phyloP scores from a whole-genome alignment of 2,329 filamentous ascomycete species.

The Fusarium staphyleae region DNA sequence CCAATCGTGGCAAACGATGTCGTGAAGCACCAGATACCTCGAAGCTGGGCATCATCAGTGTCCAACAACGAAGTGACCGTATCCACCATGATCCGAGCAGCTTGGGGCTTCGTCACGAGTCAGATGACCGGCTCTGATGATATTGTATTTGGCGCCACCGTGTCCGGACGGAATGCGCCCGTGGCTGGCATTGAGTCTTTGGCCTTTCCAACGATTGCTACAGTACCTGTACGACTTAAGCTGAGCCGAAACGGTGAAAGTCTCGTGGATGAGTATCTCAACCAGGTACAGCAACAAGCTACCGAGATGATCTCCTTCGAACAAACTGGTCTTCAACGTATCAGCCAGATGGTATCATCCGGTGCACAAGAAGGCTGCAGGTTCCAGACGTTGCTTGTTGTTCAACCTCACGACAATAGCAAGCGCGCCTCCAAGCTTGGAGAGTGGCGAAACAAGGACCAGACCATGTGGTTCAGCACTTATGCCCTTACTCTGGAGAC shows the following conservation, averaged over 20 bases:
- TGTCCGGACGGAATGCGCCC: constrained; percentile 48
- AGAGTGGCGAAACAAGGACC: background rate
- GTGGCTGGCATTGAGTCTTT: constrained; percentile 33
- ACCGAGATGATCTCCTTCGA: constrained; percentile 30
- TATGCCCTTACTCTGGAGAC: constrained; percentile 8
- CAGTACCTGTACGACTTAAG: constrained; percentile 50
- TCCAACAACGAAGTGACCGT: constrained; percentile 5
- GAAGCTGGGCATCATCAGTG: background rate
- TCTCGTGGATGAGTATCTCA: constrained; percentile 13
- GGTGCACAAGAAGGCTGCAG: constrained; percentile 27
- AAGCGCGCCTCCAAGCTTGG: background rate
- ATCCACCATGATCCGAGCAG: constrained; percentile 44
- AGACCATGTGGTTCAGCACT: background rate
- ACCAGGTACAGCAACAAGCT: constrained; percentile 20
- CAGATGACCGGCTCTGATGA: constrained; percentile 53
- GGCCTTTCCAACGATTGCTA: constrained; percentile 48
- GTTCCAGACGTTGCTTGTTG: constrained; percentile 43
- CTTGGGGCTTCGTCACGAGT: constrained; percentile 58
- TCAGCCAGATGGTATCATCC: constrained; percentile 18
- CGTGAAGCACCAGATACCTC: constrained; percentile 54
- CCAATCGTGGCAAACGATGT: constrained; percentile 52
- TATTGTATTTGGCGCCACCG: constrained; percentile 52
- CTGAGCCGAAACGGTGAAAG: constrained; percentile 38
- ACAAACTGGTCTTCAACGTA: constrained; percentile 33
- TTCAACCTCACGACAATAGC: constrained; percentile 30